Conservation (phyloP, 495 filamentous ascomycete genomes). For the Poronia punctata region DNA sequence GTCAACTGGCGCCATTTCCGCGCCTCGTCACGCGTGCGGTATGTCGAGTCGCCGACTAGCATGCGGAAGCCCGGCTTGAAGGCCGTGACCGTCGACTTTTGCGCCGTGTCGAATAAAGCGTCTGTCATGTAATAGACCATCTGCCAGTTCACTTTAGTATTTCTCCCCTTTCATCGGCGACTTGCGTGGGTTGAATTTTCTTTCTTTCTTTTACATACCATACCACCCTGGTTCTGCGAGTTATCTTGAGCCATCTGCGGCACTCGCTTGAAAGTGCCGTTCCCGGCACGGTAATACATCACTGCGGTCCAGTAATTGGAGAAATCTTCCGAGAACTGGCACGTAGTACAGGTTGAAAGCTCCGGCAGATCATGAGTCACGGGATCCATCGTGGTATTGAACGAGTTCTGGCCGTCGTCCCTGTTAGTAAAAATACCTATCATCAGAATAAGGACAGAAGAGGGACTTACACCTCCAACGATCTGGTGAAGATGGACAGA, state of each 20-base stretch:
- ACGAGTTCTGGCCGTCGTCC: slow-evolving; percentile 19
- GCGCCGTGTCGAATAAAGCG: slow-evolving; percentile 37
- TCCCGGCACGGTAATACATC: slow-evolving; percentile 30
- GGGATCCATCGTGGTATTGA: slow-evolving; percentile 31
- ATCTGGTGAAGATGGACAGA: slow-evolving; percentile 40
- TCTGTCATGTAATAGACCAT: slow-evolving; percentile 48
- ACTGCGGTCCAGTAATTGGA: slow-evolving; percentile 42
- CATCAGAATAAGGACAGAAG: slow-evolving; percentile 26
- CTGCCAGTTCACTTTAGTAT: slow-evolving; percentile 9
- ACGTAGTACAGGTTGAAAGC: slow-evolving; percentile 34
- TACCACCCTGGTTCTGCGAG: slow-evolving; percentile 34
- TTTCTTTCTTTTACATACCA: slow-evolving; percentile 12
- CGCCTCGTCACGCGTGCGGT: slow-evolving; percentile 26
- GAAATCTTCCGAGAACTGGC: slow-evolving; percentile 34
- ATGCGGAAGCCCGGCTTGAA: slow-evolving; percentile 43
- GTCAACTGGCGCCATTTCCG: slow-evolving; percentile 32
- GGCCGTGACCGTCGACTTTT: slow-evolving; percentile 37
- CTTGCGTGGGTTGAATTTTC: no score
- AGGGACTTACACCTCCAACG: slow-evolving; percentile 48
- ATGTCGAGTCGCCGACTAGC: slow-evolving; percentile 31
- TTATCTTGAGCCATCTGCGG: slow-evolving; percentile 37
- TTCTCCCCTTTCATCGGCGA: no score
- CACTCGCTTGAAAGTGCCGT: slow-evolving; percentile 33
- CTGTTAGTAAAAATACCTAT: background rate
- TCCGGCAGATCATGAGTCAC: slow-evolving; percentile 23